Evolutionary conservation across 192 early-diverging fungal species (phyloP).

Genomic region (Backusella macrospora): DNA sequence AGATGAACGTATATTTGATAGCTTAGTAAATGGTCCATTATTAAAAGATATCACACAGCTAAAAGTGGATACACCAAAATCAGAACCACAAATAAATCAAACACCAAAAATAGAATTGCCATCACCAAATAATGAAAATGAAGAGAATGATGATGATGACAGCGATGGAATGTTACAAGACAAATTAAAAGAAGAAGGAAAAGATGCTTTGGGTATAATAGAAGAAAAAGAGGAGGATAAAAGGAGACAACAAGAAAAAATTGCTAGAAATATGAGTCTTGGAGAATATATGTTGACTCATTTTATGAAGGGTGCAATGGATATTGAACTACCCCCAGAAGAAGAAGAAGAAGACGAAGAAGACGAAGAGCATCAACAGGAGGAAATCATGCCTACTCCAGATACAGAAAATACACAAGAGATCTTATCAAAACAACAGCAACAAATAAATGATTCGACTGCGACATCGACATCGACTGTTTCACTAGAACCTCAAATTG

Average conservation of each 20-base stretch:
- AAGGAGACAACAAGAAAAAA: too few species aligned
- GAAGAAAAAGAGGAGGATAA: too few species aligned
- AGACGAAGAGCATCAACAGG: neutral
- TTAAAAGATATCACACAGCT: neutral
- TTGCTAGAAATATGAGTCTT: neutral
- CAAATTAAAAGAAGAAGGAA: neutral
- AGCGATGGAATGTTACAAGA: neutral
- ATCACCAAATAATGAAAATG: neutral
- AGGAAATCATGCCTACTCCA: conserved; percentile 1
- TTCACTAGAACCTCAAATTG: neutral
- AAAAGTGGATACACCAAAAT: neutral
- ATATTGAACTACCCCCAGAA: neutral
- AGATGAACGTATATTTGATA: neutral
- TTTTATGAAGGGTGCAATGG: conserved; percentile 3
- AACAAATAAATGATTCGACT: neutral
- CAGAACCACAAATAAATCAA: neutral
- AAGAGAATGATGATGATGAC: neutral
- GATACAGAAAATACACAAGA: conserved; percentile 10
- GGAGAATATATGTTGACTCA: neutral
- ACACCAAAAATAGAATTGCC: neutral
- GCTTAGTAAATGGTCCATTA: neutral
- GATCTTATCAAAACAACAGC: neutral
- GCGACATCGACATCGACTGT: neutral
- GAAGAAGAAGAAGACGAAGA: too few species aligned
- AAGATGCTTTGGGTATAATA: neutral